Conservation (phyloP, 306 rosid genomes). For the Betula pendula region DNA sequence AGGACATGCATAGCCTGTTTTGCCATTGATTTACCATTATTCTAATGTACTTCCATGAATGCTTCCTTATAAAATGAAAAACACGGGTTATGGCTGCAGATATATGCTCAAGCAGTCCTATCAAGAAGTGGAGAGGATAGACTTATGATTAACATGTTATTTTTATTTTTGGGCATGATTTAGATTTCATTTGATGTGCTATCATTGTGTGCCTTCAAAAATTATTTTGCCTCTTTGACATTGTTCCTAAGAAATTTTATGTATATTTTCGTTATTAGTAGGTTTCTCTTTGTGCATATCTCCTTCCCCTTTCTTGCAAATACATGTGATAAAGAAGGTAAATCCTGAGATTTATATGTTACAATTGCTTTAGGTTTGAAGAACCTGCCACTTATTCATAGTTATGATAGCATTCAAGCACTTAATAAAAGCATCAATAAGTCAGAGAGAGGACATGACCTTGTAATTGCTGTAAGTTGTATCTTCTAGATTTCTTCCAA, state of each 20-base stretch:
- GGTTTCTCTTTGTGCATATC: not conserved
- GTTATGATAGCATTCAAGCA: constrained; percentile 80
- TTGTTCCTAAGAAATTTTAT: not conserved
- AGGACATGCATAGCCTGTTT: not conserved
- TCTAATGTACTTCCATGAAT: not conserved
- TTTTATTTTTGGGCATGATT: not conserved
- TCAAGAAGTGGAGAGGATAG: not conserved
- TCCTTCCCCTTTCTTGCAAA: not conserved
- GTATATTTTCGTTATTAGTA: not conserved
- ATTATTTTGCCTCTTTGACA: not conserved
- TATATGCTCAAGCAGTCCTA: not conserved
- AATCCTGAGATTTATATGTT: constrained; percentile 19
- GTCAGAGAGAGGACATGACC: constrained; percentile 86
- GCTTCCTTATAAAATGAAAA: not conserved
- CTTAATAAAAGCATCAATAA: constrained; percentile 59
- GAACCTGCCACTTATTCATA: constrained; percentile 87
- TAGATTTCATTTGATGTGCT: not conserved
- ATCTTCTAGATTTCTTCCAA: constrained; percentile 16
- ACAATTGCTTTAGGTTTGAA: constrained; percentile 57
- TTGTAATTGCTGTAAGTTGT: constrained; percentile 92
- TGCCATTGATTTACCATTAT: not conserved
- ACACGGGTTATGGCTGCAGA: not conserved
- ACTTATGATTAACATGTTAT: not conserved
- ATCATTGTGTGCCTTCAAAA: not conserved
- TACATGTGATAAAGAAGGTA: constrained; percentile 7